Conservation (phyloP, 495 filamentous ascomycete species). For the Xylaria intraflava region DNA sequence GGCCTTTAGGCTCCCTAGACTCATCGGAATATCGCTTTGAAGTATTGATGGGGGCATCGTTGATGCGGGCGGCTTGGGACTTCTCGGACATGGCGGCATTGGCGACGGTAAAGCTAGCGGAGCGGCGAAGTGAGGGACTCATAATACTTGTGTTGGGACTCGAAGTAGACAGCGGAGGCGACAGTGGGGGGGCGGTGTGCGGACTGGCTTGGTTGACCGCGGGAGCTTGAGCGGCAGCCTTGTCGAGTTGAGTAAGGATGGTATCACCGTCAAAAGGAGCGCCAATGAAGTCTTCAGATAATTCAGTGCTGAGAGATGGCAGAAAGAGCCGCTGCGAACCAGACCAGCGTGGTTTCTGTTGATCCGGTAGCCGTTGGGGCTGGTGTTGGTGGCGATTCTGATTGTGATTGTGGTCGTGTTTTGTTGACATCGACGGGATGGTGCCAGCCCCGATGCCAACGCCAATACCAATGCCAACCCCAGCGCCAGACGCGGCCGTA, state of each 20-base stretch:
- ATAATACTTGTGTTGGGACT: slow-evolving; percentile 50
- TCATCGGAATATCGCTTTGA: slow-evolving; percentile 87
- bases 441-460: slow-evolving; percentile 27
- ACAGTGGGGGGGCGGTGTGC: slow-evolving; percentile 35
- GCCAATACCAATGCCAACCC: slow-evolving; percentile 18
- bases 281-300: slow-evolving; percentile 65
- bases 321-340: slow-evolving; percentile 23
- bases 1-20: slow-evolving; percentile 50
- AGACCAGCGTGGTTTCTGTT: slow-evolving; percentile 17
- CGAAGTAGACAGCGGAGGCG: slow-evolving; percentile 50
- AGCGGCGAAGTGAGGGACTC: slow-evolving; percentile 65
- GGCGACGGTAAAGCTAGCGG: slow-evolving; percentile 68
- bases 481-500: slow-evolving; percentile 12
- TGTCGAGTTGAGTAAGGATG: slow-evolving; percentile 63
- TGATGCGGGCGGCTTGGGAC: slow-evolving; percentile 36
- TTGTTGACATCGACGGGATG: slow-evolving; percentile 38
- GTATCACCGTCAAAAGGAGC: slow-evolving; percentile 61
- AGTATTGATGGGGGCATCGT: slow-evolving; percentile 53
- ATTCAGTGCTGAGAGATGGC: slow-evolving; percentile 53
- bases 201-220: slow-evolving; percentile 30
- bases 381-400: not conserved
- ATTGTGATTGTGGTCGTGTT: slow-evolving; percentile 24
- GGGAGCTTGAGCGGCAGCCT: slow-evolving; percentile 50
- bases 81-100: slow-evolving; percentile 44
- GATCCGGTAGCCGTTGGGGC: not conserved